phyloP scores from a whole-genome alignment of 2,329 filamentous ascomycete species.

The Beauveria asiatica region DNA sequence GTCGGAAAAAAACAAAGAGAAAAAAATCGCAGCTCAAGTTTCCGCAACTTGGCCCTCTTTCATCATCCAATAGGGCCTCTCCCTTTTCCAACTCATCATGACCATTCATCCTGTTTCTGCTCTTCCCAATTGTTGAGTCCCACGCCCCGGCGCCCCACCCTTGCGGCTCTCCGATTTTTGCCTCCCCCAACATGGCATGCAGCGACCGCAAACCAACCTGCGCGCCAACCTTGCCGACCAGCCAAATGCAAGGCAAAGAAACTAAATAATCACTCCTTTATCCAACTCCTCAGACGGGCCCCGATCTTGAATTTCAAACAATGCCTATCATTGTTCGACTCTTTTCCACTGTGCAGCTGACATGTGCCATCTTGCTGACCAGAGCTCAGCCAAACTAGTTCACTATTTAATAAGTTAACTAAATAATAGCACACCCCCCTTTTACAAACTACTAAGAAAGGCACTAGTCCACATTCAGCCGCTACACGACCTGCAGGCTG shows the following conservation, averaged over 20 bases:
- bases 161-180: constrained; percentile 3
- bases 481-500: background rate
- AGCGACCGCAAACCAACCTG: too few relatives aligned
- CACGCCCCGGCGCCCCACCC: background rate
- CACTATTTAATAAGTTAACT: too few relatives aligned
- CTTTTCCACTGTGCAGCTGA: background rate
- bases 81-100: background rate
- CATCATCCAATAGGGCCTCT: background rate
- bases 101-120: background rate
- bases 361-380: background rate
- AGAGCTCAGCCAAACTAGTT: background rate
- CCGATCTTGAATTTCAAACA: too few relatives aligned
- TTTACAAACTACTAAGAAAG: background rate
- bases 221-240: too few relatives aligned
- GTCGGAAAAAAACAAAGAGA: background rate
- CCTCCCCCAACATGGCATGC: constrained; percentile 1
- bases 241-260: too few relatives aligned
- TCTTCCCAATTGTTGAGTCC: constrained; percentile 8
- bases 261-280: too few relatives aligned
- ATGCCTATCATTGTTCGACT: too few relatives aligned
- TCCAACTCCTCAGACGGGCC: too few relatives aligned
- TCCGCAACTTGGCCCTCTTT: background rate
- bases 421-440: background rate
- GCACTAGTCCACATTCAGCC: background rate
- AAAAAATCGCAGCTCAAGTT: background rate